Base-by-base conservation (phyloP, 2,329 filamentous ascomycete genomes). In the Elsinoe australis region DNA sequence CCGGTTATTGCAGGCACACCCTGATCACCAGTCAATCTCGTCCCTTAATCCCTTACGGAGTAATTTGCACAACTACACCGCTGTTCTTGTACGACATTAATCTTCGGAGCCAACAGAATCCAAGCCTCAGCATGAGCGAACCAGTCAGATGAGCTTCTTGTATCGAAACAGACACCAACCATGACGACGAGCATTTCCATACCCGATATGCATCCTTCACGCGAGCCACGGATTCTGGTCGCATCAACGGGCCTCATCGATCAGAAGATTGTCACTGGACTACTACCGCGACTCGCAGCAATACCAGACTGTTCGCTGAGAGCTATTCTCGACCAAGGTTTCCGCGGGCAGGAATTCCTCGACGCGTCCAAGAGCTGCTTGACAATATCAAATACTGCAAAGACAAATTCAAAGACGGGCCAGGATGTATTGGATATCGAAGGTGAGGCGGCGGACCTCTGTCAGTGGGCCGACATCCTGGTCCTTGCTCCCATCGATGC, bases 381-480 rank as follows among this genome's bases (percentile, higher is more conserved):
- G 31, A 61, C 59, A 22, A 51, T 61, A 15, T 53, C 60, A 1
- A 65, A 65, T 42, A 53, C 57, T 5, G 50, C 52, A 22, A 57
- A 58, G 24, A 42, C 47, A 6, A 53, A 54, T 10, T 48, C 52
- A 12, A 50, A 54, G 7, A 52, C 50, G 17, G 52, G 51, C 1
- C 49, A 55, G 17, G 52, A 57, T 42, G 57, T 52, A 5, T 53
- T 51, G n/a, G 58, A 61, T 34, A 56, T 65, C 17, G 62, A 67
- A 52, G 55, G 61, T 52, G 63, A 67, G 55, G 61, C 75, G 72
- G 53, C 79, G 72, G 82, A 87, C 54, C 67, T 94, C 52, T 86
- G 87, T 55, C 78, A 86, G 52, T 95, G 89, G 89, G 87, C 89
- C 4, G 85, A 95, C 64, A 69, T 95, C 55, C 73, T 95, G 51